Evolutionary conservation across 2,329 filamentous ascomycete genomes (phyloP).

Genomic region (Zymoseptoria pseudotritici): DNA sequence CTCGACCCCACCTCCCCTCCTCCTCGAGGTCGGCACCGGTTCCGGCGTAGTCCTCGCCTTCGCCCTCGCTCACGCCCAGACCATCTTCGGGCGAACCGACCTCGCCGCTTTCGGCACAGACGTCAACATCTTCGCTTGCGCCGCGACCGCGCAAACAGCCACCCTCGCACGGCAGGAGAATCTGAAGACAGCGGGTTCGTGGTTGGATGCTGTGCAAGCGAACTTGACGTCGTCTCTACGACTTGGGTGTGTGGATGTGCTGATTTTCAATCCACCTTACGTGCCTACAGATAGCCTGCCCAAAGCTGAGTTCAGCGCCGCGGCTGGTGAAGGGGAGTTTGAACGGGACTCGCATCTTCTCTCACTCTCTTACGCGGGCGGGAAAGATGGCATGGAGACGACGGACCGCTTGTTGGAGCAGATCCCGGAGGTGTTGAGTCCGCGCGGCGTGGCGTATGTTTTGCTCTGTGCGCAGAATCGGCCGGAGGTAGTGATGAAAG

Average conservation of each 20-base stretch:
- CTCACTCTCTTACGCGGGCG: slow-evolving; percentile 81
- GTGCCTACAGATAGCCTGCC: slow-evolving; percentile 61
- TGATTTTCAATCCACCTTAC: slow-evolving; percentile 96
- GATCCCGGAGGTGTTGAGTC: slow-evolving; percentile 57
- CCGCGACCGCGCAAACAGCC: slow-evolving; percentile 65
- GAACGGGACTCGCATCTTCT: slow-evolving; percentile 78
- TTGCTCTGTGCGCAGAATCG: slow-evolving; percentile 86
- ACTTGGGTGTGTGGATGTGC: slow-evolving; percentile 60
- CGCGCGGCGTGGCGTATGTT: slow-evolving; percentile 75
- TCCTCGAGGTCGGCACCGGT: slow-evolving; percentile 82
- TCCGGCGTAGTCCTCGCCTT: slow-evolving; percentile 94
- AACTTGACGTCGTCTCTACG: slow-evolving; percentile 62
- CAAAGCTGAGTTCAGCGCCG: not conserved
- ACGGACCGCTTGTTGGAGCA: slow-evolving; percentile 69
- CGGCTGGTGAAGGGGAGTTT: slow-evolving; percentile 38
- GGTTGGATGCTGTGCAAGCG: slow-evolving; percentile 59
- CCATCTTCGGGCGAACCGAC: slow-evolving; percentile 64
- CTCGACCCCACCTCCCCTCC: slow-evolving; percentile 39
- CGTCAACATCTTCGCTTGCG: slow-evolving; percentile 76
- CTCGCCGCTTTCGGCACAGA: slow-evolving; percentile 72
- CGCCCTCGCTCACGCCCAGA: slow-evolving; percentile 62
- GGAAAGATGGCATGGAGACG: slow-evolving; percentile 85
- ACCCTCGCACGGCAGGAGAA: slow-evolving; percentile 37
- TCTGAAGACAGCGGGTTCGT: slow-evolving; percentile 35
- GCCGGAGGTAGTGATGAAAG: slow-evolving; percentile 62